Evolutionary conservation across 2,329 filamentous ascomycete species (phyloP), one percentile per base, ranked within the genome.

Genomic region (Amphichorda felina): DNA sequence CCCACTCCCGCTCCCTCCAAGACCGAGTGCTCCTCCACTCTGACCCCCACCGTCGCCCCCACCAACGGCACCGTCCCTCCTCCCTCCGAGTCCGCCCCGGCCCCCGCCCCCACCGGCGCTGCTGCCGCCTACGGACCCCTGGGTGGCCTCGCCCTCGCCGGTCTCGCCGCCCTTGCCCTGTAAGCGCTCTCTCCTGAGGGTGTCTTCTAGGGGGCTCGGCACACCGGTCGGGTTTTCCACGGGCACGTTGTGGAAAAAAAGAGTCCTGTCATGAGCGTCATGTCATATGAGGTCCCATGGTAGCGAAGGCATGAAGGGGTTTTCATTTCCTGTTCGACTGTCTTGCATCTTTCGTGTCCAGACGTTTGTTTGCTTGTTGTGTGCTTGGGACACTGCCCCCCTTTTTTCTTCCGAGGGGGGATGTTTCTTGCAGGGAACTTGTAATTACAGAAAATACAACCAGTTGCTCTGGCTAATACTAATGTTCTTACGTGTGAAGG

Each of bases 81-180:
- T 15, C 24, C 33, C 31, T 35, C 41, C 28, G 22, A 18, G 7
- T 22, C 30, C 16, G 31, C 5, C 9, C n/a, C 34, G 37, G 38
- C 38, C 39, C 36, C 41, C 37, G 41, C 44, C 38, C 45, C 47
- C 38, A 47, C 46, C 36, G 50, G 40, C 40, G 54, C 45, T 35
- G 56, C 54, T 36, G 53, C 51, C 35, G 46, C 43, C 34, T 26
- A 55, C 37, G 49, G 43, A 42, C 46, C 52, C 44, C 28, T 53
- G 16, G 53, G 54, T n/a, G 53, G 43, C 35, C 35, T 56, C 15
- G 56, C 51, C 45, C 45, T 57, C 43, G 43, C 52, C 33, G 51
- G 44, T 33, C 38, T 56, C 40, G 54, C n/a, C n/a, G n/a, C 46
- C 39, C 37, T 59, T 42, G 55, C 56, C 43, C 54, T 60, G 53